These are phyloP conservation scores for Saccharomyces pastorianus DNA, from an alignment of 1,139 yeast species.

Conservation along the genomic window DNA sequence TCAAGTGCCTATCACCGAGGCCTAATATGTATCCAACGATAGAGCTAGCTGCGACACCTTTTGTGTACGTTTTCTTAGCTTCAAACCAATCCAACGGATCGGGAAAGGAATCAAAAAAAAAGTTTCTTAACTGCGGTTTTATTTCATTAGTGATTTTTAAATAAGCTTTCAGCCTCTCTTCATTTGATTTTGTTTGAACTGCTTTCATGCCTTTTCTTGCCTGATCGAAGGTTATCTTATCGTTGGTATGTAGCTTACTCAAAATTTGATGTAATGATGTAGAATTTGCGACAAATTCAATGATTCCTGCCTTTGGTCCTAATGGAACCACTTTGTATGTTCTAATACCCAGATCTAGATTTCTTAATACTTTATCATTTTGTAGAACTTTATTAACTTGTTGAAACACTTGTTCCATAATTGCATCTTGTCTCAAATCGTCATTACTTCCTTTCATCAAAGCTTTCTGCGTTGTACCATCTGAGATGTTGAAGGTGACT, in stretches of 20 bases:
- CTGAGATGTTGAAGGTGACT: constrained; percentile 43
- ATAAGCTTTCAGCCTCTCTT: constrained; percentile 46
- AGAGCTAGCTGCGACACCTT: constrained; percentile 78
- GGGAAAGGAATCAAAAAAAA: constrained; percentile 61
- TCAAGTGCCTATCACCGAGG: constrained; percentile 90
- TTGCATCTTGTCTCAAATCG: constrained; percentile 89
- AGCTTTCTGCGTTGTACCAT: constrained; percentile 52
- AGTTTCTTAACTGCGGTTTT: constrained; percentile 59
- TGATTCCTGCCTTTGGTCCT: constrained; percentile 80
- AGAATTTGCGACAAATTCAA: constrained; percentile 83
- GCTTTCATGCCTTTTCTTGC: constrained; percentile 64
- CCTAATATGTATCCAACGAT: constrained; percentile 85
- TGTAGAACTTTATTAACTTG: constrained; percentile 69
- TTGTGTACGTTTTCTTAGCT: constrained; percentile 56
- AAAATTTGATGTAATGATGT: constrained; percentile 63
- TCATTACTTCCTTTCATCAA: constrained; percentile 81
- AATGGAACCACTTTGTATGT: constrained; percentile 88
- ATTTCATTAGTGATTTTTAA: constrained; percentile 43
- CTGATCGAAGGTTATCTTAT: constrained; percentile 41
- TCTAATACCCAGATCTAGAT: constrained; percentile 52
- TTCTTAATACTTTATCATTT: constrained; percentile 49
- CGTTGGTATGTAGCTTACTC: constrained; percentile 49
- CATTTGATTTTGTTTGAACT: constrained; percentile 41
- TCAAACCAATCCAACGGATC: constrained; percentile 68
- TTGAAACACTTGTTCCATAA: constrained; percentile 93